Evolutionary conservation across 2,329 filamentous ascomycete genomes (phyloP).

Genomic region (Blumeria graminis): DNA sequence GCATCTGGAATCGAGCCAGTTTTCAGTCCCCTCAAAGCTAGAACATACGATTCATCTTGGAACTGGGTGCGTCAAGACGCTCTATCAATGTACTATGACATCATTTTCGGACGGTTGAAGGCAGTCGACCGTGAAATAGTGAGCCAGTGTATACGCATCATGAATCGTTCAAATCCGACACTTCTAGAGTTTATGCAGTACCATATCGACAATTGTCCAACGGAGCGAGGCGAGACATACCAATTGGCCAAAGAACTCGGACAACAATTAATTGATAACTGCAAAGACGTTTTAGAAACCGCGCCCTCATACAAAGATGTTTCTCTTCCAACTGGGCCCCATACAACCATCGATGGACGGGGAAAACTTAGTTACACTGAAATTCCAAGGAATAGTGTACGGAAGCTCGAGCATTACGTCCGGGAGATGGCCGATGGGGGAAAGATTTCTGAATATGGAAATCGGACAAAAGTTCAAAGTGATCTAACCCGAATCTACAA

Average conservation of each 20-base stretch:
- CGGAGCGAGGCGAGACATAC: slow-evolving; percentile 91
- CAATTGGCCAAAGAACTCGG: slow-evolving; percentile 90
- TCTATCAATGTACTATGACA: slow-evolving; percentile 95
- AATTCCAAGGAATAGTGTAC: slow-evolving; percentile 61
- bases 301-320: slow-evolving; percentile 94
- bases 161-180: slow-evolving; percentile 94
- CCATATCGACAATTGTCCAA: slow-evolving; percentile 96
- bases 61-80: slow-evolving; percentile 98
- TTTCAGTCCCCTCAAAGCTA: slow-evolving; percentile 81
- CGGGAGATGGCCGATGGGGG: slow-evolving; percentile 96
- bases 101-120: slow-evolving; percentile 87
- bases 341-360: slow-evolving; percentile 74
- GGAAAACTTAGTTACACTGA: slow-evolving; percentile 88
- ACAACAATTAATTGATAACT: slow-evolving; percentile 87
- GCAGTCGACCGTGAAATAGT: slow-evolving; percentile 93
- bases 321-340: slow-evolving; percentile 68
- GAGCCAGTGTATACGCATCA: slow-evolving; percentile 93
- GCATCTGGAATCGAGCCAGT: slow-evolving; percentile 82
- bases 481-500: slow-evolving; percentile 91
- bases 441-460: slow-evolving; percentile 96
- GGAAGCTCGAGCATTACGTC: slow-evolving; percentile 96
- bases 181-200: slow-evolving; percentile 99
- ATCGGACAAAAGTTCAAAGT: slow-evolving; percentile 92
- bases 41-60: slow-evolving; percentile 95
- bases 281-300: slow-evolving; percentile 66